Percentiles rank a stretch among this genome's conserved stretches.
Evolutionary conservation across 108 stramenopile species (phyloP).

Genomic region (Skeletonema potamos): DNA sequence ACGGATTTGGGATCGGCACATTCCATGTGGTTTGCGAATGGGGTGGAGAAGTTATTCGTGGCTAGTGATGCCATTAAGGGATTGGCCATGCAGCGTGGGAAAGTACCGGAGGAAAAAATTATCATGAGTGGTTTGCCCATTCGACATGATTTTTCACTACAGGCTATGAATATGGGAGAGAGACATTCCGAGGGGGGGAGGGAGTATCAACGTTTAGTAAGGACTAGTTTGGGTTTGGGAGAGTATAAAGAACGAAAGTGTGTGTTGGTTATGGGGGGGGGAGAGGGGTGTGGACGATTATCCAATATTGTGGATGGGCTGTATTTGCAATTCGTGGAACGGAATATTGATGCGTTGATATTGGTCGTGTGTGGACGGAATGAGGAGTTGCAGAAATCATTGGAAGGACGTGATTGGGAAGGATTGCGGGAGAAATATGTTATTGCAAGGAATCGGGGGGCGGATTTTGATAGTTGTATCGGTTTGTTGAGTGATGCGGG

Average conservation of each 20-base stretch:
- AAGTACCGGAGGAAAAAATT: slow-evolving; percentile 83
- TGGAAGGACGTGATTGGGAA: slow-evolving; percentile 73
- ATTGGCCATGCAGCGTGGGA: slow-evolving; percentile 74
- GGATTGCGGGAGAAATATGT: slow-evolving; percentile 18
- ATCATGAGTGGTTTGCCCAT: slow-evolving; percentile 91
- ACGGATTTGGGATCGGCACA: slow-evolving; percentile 96
- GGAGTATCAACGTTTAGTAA: slow-evolving; percentile 54
- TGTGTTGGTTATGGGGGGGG: slow-evolving; percentile 87
- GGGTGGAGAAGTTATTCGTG: slow-evolving; percentile 92
- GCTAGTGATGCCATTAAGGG: slow-evolving; percentile 72
- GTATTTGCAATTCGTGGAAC: slow-evolving; percentile 62
- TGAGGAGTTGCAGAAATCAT: slow-evolving; percentile 39
- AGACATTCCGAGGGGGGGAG: slow-evolving; percentile 59
- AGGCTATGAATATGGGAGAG: slow-evolving; percentile 72
- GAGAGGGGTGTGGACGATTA: slow-evolving; percentile 93
- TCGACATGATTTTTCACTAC: slow-evolving; percentile 85
- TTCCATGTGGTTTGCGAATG: slow-evolving; percentile 91
- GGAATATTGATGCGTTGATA: slow-evolving; percentile 77
- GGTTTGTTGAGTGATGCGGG: slow-evolving; percentile 40
- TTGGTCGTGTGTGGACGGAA: slow-evolving; percentile 96
- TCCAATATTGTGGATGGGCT: slow-evolving; percentile 82
- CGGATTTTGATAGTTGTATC: slow-evolving; percentile 39
- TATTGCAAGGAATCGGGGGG: slow-evolving; percentile 26
- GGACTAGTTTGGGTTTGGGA: slow-evolving; percentile 48
- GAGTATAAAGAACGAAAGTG: slow-evolving; percentile 37